phyloP scores from a whole-genome alignment of 768 basidiomycete species.

The Lactarius pseudohatsudake region DNA sequence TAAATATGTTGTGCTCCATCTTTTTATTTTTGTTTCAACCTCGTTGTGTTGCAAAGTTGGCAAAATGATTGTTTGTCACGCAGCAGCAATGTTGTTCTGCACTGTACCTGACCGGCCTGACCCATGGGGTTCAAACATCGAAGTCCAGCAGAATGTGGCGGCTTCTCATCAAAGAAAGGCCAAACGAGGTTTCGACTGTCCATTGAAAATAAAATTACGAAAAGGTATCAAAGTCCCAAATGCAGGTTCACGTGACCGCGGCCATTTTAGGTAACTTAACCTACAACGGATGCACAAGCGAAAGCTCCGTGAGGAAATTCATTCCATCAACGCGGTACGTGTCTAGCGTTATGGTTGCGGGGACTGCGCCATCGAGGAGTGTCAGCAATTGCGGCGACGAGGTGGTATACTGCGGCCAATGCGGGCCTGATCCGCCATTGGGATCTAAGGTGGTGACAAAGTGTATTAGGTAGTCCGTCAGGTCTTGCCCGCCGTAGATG shows the following conservation, averaged over 20 bases:
- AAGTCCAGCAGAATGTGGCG: not conserved
- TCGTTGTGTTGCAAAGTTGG: too few species aligned
- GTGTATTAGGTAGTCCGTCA: constrained; percentile 29
- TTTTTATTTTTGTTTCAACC: too few species aligned
- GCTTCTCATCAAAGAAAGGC: not conserved
- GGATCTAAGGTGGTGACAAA: constrained; percentile 35
- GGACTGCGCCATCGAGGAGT: constrained; percentile 16
- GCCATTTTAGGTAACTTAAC: too few species aligned
- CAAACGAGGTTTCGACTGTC: not conserved
- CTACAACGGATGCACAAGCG: not conserved
- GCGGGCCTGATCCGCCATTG: constrained; percentile 26
- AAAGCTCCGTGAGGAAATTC: constrained; percentile 10
- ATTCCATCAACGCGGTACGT: constrained; percentile 27
- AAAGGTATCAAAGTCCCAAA: not conserved
- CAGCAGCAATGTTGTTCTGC: too few species aligned
- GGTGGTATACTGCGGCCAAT: constrained; percentile 26
- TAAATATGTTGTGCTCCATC: too few species aligned
- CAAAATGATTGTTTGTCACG: too few species aligned
- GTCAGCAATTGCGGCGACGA: constrained; percentile 18
- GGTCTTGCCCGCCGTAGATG: constrained; percentile 18
- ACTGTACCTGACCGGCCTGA: not conserved
- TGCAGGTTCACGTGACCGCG: not conserved
- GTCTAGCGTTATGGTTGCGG: constrained; percentile 25
- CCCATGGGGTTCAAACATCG: not conserved
- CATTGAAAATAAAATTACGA: not conserved